Conservation (phyloP, 2,329 filamentous ascomycete genomes). For the Ascochyta koolunga region DNA sequence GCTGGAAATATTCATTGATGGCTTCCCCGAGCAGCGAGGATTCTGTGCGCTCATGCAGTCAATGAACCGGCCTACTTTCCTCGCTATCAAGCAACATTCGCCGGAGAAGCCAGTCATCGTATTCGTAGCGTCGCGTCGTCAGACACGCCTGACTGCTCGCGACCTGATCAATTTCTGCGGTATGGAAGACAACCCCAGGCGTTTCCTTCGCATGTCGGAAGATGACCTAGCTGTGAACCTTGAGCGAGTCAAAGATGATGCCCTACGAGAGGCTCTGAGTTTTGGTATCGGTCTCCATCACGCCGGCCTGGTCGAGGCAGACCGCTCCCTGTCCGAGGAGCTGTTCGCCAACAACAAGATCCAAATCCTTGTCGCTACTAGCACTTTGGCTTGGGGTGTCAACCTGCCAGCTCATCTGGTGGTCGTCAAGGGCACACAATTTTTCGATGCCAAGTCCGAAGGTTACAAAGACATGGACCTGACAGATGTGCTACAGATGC, state of each 20-base stretch:
- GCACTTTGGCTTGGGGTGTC: constrained; percentile 96
- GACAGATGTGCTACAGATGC: constrained; percentile 97
- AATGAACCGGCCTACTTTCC: constrained; percentile 96
- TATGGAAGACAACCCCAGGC: constrained; percentile 95
- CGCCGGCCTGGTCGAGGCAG: constrained; percentile 92
- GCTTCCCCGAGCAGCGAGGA: constrained; percentile 90
- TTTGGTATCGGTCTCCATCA: constrained; percentile 98
- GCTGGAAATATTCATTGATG: constrained; percentile 94
- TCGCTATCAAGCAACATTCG: constrained; percentile 95
- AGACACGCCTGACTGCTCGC: constrained; percentile 92
- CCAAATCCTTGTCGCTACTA: constrained; percentile 93
- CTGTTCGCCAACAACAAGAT: constrained; percentile 98
- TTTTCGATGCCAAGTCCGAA: constrained; percentile 96
- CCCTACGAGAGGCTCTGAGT: constrained; percentile 88
- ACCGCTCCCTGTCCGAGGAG: constrained; percentile 89
- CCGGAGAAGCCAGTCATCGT: constrained; percentile 98
- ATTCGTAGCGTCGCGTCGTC: constrained; percentile 92
- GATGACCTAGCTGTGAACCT: constrained; percentile 90
- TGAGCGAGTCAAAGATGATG: constrained; percentile 89
- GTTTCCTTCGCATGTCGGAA: constrained; percentile 93
- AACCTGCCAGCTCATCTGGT: constrained; percentile 96
- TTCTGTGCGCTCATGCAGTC: constrained; percentile 99
- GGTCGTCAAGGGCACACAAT: constrained; percentile 97
- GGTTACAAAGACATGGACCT: constrained; percentile 99
- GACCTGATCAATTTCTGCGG: constrained; percentile 97